Evolutionary conservation across 2,329 filamentous ascomycete species (phyloP), one percentile per base, ranked within the genome.

Genomic region (Trichoderma cornu-damae): DNA sequence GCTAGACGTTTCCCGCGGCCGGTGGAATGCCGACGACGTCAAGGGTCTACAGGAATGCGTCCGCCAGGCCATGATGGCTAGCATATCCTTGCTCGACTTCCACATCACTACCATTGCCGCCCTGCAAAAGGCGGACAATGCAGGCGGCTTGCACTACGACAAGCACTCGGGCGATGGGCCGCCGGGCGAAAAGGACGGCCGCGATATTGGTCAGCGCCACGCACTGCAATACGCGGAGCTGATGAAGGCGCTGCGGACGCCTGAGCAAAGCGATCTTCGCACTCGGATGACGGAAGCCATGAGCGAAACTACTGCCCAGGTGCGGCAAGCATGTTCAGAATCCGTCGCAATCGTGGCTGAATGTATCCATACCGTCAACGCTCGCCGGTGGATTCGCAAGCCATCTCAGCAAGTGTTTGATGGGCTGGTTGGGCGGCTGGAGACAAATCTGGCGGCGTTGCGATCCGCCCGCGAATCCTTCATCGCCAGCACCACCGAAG

Each of bases 21-120:
- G 72, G 2, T 80, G 77, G 77, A 72, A 67, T 14, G 66, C 77
- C 1, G 70, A 74, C 7, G 75, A 79, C 16, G 67, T 80, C 14
- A 66, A 67, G 4, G 62, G 62, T 0, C 58, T 80, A 6, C 68
- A 73, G 11, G 66, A 66, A 3, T 69, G 68, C 0, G 60, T 77
- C 0, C 68, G 75, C 0, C 66, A 73, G 8, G 63, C 71, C 7
- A 68, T 74, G 58, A 57, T 72, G 0, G 63, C 68, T 0, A 67
- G 65, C 5, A 22, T 76, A 0, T 71, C 70, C 0, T 55, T 79
- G 3, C 48, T 78, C 8, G 74, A 78, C n/a, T 69, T 77, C 12
- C 75, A 78, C 8, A 72, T 77, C 4, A 62, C 65, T 1, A 46
- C 37, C 26, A 44, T 32, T 18, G n/a, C 20, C 1, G 63, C 63